These are phyloP conservation scores for Myxozyma neglecta DNA, from an alignment of 805 yeast genomes.

Conservation along the genomic window DNA sequence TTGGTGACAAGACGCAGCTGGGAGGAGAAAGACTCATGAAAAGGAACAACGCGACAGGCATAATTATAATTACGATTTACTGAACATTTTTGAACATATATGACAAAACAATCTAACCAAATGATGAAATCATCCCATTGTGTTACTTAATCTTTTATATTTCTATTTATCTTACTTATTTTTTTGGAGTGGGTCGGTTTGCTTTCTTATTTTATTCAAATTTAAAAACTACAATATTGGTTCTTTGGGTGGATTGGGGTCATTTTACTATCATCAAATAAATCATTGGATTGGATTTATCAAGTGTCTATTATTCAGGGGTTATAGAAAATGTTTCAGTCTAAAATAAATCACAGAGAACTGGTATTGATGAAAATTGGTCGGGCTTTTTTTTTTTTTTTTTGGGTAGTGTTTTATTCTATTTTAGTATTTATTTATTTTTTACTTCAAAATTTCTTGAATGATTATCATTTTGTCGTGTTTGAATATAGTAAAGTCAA, in stretches of 20 bases:
- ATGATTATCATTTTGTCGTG: constrained; percentile 39
- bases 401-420: not conserved
- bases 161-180: not conserved
- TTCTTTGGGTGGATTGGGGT: not conserved
- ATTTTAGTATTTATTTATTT: not conserved
- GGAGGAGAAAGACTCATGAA: not conserved
- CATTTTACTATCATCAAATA: not conserved
- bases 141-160: not conserved
- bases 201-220: not conserved
- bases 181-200: not conserved
- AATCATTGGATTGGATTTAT: too few species aligned
- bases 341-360: too few species aligned
- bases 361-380: too few species aligned
- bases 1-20: not conserved
- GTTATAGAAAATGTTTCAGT: too few species aligned
- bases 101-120: too few species aligned
- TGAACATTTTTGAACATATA: too few species aligned
- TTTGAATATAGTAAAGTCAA: constrained; percentile 42
- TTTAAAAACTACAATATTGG: not conserved
- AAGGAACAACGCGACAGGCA: too few species aligned
- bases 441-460: constrained; percentile 26
- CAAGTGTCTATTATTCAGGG: too few species aligned
- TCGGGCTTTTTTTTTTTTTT: not conserved
- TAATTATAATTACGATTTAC: too few species aligned
- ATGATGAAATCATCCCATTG: not conserved